Percentiles rank a stretch among this genome's conserved stretches.
These are phyloP conservation scores for Pythium aphanidermatum DNA, from an alignment of 352 stramenopile species.

Conservation along the genomic window DNA sequence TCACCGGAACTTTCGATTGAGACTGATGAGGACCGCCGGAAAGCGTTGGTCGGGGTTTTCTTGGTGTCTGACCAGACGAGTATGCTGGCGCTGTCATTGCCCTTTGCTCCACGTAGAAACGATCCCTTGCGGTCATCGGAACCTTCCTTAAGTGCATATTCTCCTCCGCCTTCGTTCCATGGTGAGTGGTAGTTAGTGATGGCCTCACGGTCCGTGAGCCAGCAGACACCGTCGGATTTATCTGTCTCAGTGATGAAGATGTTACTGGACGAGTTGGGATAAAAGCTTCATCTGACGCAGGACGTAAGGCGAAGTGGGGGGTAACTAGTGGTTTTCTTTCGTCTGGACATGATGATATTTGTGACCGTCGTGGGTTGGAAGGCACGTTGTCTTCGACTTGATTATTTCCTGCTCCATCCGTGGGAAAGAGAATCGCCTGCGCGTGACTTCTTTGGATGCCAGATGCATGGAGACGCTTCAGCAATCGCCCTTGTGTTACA, in stretches of 20 bases:
- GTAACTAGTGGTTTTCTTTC: conserved; percentile 25
- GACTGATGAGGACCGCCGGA: no score
- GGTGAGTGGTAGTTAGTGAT: no score
- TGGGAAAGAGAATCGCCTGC: conserved; percentile 41
- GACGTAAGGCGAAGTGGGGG: conserved; percentile 21
- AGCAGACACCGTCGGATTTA: no score
- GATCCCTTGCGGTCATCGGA: conserved; percentile 50
- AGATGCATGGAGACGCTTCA: conserved; percentile 45
- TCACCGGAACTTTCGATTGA: no score
- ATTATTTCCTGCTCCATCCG: conserved; percentile 7
- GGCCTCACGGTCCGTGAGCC: no score
- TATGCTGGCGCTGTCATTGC: conserved; percentile 28
- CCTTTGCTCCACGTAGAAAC: conserved; percentile 54
- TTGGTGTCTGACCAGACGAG: conserved; percentile 2
- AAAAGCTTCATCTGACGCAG: conserved; percentile 23
- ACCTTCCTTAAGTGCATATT: conserved; percentile 32
- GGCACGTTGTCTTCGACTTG: conserved; percentile 1
- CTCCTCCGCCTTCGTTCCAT: no score
- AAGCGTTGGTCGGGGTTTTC: no score
- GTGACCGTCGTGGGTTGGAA: neutral
- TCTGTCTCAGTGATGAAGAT: conserved; percentile 22
- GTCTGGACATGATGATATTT: conserved; percentile 3
- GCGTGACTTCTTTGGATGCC: conserved; percentile 54
- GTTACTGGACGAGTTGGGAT: conserved; percentile 47
- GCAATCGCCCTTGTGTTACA: conserved; percentile 6